A percentile compares a stretch with the other conserved stretches of the same genome.
Evolutionary conservation across 331 rosid species (phyloP).

Genomic region (Dryas integrifolia): DNA sequence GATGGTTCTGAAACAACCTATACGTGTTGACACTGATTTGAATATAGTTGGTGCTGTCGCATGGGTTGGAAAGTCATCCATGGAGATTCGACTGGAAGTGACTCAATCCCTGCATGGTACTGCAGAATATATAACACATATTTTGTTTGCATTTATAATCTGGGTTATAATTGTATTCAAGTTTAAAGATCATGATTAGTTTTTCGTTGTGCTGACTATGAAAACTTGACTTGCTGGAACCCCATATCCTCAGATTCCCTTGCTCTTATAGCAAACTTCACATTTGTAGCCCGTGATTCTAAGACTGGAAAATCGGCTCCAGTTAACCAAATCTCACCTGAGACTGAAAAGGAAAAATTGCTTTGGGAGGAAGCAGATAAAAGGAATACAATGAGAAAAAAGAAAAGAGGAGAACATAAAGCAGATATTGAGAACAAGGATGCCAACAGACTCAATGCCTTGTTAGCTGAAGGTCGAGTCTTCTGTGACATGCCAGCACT

Average conservation of each 20-base stretch:
- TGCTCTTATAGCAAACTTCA: slow-evolving; percentile 79
- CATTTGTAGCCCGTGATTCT: slow-evolving; percentile 91
- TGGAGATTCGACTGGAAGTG: slow-evolving; percentile 80
- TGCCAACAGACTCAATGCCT: slow-evolving; percentile 47
- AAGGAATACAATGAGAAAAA: slow-evolving; percentile 67
- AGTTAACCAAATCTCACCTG: slow-evolving; percentile 67
- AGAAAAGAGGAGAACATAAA: slow-evolving; percentile 40
- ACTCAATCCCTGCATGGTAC: slow-evolving; percentile 54
- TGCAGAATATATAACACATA: neutral
- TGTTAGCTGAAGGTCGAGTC: slow-evolving; percentile 79
- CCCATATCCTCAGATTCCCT: slow-evolving; percentile 39
- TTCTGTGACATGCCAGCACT: slow-evolving; percentile 92
- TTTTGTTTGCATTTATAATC: slow-evolving; percentile 2
- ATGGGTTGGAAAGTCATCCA: slow-evolving; percentile 92
- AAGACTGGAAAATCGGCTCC: slow-evolving; percentile 68
- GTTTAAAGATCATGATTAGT: neutral
- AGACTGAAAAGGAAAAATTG: slow-evolving; percentile 56
- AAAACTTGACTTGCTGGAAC: slow-evolving; percentile 41
- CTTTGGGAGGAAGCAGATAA: slow-evolving; percentile 86
- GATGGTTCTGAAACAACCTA: slow-evolving; percentile 74
- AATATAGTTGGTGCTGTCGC: slow-evolving; percentile 76
- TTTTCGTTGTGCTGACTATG: slow-evolving; percentile 13
- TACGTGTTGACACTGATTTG: slow-evolving; percentile 59
- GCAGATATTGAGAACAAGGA: slow-evolving; percentile 37
- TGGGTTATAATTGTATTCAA: neutral